Evolutionary conservation across 306 rosid species (phyloP).

Genomic region (Vigna nakashimae): DNA sequence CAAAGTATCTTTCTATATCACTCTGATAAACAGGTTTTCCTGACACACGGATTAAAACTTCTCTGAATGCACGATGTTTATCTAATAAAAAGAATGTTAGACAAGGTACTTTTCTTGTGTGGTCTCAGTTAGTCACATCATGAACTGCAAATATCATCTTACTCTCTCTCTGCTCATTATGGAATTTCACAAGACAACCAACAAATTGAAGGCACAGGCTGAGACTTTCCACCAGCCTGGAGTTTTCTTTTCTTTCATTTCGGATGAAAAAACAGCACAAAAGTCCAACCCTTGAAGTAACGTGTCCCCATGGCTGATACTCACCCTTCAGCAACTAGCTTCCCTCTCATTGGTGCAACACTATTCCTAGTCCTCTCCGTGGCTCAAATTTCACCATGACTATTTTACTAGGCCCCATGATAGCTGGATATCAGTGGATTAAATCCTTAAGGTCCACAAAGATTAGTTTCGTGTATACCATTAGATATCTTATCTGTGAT

Average conservation of each 20-base stretch:
- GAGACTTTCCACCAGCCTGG: conserved; percentile 44
- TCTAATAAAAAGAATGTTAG: conserved; percentile 55
- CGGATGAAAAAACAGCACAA: conserved; percentile 41
- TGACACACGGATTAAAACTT: neutral
- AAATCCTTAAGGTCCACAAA: conserved; percentile 49
- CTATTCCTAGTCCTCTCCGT: conserved; percentile 20
- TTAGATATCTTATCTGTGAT: conserved; percentile 62
- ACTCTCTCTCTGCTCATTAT: conserved; percentile 30
- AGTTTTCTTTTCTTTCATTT: conserved; percentile 42
- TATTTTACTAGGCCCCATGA: conserved; percentile 40
- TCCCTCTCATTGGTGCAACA: conserved; percentile 44
- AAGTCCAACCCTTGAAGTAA: conserved; percentile 51
- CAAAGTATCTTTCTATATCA: neutral
- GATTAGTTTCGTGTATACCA: neutral
- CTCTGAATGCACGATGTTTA: conserved; percentile 33
- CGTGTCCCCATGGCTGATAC: conserved; percentile 46
- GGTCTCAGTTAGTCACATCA: conserved; percentile 73
- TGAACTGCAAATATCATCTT: conserved; percentile 37
- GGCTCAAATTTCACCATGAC: conserved; percentile 41
- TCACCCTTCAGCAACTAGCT: conserved; percentile 33
- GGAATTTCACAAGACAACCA: conserved; percentile 31
- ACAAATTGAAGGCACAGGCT: conserved; percentile 32
- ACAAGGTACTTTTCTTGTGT: conserved; percentile 49
- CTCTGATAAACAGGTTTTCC: neutral
- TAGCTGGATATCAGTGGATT: conserved; percentile 46